phyloP scores from a whole-genome alignment of 2,329 filamentous ascomycete species.

The Pseudocercospora crystallina region DNA sequence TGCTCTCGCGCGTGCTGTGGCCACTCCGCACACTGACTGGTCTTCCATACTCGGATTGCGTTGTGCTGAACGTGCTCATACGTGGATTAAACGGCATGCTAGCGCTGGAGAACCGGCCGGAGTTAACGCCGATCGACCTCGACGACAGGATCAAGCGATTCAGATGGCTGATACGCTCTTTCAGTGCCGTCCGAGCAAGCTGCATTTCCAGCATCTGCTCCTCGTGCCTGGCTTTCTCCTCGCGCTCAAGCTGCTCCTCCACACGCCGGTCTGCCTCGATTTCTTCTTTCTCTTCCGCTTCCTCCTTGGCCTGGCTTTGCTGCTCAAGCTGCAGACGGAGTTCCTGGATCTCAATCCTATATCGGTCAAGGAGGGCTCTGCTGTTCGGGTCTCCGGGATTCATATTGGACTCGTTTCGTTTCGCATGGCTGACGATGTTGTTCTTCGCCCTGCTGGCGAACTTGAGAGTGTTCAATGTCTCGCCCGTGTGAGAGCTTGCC shows the following conservation, averaged over 20 bases:
- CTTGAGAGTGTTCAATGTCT: slow-evolving; percentile 94
- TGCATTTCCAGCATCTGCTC: slow-evolving; percentile 99
- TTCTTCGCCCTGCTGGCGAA: slow-evolving; percentile 97
- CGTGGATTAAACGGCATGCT: slow-evolving; percentile 42
- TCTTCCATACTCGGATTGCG: slow-evolving; percentile 33
- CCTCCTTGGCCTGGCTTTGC: slow-evolving; percentile 68
- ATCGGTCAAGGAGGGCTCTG: slow-evolving; percentile 84
- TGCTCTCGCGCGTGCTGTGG: slow-evolving; percentile 30
- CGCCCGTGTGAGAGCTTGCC: slow-evolving; percentile 72
- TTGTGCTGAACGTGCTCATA: slow-evolving; percentile 38
- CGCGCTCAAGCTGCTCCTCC: slow-evolving; percentile 71
- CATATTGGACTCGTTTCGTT: slow-evolving; percentile 81
- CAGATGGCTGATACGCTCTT: slow-evolving; percentile 95
- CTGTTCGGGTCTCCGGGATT: slow-evolving; percentile 80
- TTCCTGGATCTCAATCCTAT: slow-evolving; percentile 87
- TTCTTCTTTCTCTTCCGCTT: slow-evolving; percentile 47
- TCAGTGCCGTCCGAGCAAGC: slow-evolving; percentile 87
- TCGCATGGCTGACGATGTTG: slow-evolving; percentile 95
- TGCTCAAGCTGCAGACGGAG: slow-evolving; percentile 76
- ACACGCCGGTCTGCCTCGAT: slow-evolving; percentile 66
- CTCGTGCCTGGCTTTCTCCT: slow-evolving; percentile 71
- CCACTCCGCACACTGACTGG: slow-evolving; percentile 34
- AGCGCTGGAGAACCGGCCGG: slow-evolving; percentile 58
- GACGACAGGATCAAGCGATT: slow-evolving; percentile 94
- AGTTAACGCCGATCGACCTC: slow-evolving; percentile 93